Evolutionary conservation across 1,139 yeast genomes (phyloP), one percentile per base, ranked within the genome.

Genomic region (Taphrina communis): DNA sequence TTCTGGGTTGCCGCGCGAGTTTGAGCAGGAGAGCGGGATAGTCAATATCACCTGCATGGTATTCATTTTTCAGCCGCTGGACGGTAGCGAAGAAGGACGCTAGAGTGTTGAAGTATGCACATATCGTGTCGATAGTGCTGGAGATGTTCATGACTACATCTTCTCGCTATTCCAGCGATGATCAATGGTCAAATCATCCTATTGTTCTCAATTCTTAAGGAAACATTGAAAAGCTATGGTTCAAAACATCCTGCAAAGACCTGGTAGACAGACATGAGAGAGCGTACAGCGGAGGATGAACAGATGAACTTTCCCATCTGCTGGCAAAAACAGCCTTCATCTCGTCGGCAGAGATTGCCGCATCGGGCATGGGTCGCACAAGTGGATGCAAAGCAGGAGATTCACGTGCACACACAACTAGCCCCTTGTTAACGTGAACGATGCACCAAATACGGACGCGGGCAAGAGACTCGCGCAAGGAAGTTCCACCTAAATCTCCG

Each of bases 11-110:
- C 12, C 51, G 44, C 38, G 55, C 12, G 17, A 63, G 55, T 14
- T 44, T 42, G 25, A 58, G 19, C 14, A 63, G 8, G 19, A 63
- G 21, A 35, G 52, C 25, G n/a, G 61, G 19, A 35, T 53, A 55
- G 58, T 63, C 67, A 12, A 63, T 35, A 19, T 36, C 39, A 19
- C 44, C 38, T 31, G 67, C 59, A n/a, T 63, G 67, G 4, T 41
- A 57, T 6, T 63, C 67, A 46, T 63, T 63, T 50, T 63, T 63
- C 55, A 63, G 46, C n/a, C 61, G 46, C 56, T 63, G 67, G 7
- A 63, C 8, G 41, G 67, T 57, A 11, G 67, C 46, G 42, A 63
- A 63, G 56, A 63, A 38, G 48, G 52, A 39, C 35, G 51, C 25
- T 2, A 57, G 61, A 11, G 67, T 42, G 50, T 63, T 63, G 56